Conservation (phyloP, 1,139 yeast species). For the Hemisphaericaspora xylofermentans region DNA sequence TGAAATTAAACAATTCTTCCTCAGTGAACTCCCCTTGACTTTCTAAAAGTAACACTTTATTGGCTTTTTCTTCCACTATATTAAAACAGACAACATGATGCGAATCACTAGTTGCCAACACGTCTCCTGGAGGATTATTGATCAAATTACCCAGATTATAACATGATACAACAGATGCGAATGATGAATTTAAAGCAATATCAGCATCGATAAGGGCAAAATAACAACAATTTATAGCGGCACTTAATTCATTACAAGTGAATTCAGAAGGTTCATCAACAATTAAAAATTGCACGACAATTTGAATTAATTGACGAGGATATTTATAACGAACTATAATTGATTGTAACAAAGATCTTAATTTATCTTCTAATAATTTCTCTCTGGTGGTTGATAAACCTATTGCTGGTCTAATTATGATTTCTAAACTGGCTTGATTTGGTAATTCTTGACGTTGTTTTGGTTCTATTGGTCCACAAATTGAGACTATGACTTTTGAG, state of each 20-base stretch:
- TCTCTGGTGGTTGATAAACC: constrained; percentile 83
- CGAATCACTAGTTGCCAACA: constrained; percentile 49
- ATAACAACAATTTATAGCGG: constrained; percentile 69
- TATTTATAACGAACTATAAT: constrained; percentile 64
- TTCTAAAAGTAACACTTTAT: constrained; percentile 63
- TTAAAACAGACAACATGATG: constrained; percentile 68
- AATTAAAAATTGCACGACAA: constrained; percentile 79
- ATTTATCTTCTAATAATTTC: constrained; percentile 67
- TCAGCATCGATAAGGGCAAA: constrained; percentile 81
- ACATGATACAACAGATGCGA: constrained; percentile 53
- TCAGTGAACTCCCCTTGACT: constrained; percentile 71
- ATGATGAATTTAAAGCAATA: constrained; percentile 62
- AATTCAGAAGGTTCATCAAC: constrained; percentile 29
- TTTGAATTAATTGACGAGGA: constrained; percentile 83
- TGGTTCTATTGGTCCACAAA: constrained; percentile 90
- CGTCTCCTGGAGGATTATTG: constrained; percentile 42
- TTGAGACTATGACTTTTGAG: constrained; percentile 64
- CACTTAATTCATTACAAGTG: constrained; percentile 58
- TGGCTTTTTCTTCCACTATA: constrained; percentile 49
- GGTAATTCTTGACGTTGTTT: constrained; percentile 84
- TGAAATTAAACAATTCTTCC: constrained; percentile 47
- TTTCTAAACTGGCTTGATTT: constrained; percentile 71
- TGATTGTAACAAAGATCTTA: constrained; percentile 61
- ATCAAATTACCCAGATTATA: constrained; percentile 30
- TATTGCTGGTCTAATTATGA: constrained; percentile 74